Base-by-base conservation (phyloP, 202 grass and related monocot species). In the Zoysia matrella region DNA sequence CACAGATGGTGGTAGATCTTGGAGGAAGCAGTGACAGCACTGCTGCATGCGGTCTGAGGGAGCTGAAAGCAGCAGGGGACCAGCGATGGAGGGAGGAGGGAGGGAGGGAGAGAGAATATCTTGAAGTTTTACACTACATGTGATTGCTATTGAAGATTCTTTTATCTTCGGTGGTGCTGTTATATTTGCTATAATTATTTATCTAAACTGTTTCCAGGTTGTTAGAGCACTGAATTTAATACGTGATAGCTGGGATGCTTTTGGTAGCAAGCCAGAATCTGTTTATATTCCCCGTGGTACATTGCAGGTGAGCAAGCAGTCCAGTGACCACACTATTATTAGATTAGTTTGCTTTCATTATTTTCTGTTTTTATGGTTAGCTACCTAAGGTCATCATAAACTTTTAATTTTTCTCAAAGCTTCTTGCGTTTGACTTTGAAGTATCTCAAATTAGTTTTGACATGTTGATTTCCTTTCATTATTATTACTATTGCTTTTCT, bases 241-340 rank as follows among this genome's bases (percentile, higher is more conserved):
- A 92, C 83, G 86, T 82, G 91, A 87, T 55, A 80, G 87, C 83
- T 95, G 96, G 96, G 83, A 80, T 72, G 73, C 68, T 60, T 99
- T 99, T 15, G 91, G 96, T 89, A 94, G 81, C 87, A 92, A 92
- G 67, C 60, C 89, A 62, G 91, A 99, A 81, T 89, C 91, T 82
- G 71, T 92, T 75, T 90, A 94, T 73, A 94, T 99, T 87, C 93
- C 96, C 79, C 96, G 96, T 69, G 96, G 96, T 81, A 96, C 96
- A 71, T 89, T 99, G 80, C 96, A 99, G 96, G 96, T 99, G 71
- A 70, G 90, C 83, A 81, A 74, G 16, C 54, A 70, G n/a, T 84
- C 46, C 48, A 67, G 50, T 77, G 73, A 79, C 50, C 6, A 65
- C 30, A 70, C 69, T 64, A 45, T 75, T 53, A 47, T 71, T 73